These are phyloP conservation scores for Naganishia albida DNA, from an alignment of 1,284 basidiomycete genomes.

Conservation along the genomic window DNA sequence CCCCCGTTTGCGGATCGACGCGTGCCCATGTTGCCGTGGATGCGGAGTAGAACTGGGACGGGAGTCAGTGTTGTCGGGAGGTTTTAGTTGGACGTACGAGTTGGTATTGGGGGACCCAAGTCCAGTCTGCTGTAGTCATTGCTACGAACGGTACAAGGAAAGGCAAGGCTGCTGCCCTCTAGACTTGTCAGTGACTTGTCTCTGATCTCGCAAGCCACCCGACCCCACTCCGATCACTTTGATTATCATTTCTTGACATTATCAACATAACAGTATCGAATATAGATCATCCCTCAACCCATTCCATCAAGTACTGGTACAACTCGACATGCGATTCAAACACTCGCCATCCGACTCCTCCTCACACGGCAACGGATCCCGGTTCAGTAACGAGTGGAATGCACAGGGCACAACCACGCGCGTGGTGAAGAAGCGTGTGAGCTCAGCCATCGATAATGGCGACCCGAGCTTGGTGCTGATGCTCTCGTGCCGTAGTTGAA, in stretches of 20 bases:
- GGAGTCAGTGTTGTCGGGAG: neutral
- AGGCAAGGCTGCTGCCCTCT: too few relatives aligned
- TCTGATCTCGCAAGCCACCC: neutral
- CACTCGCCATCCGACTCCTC: neutral
- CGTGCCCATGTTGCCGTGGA: constrained; percentile 7
- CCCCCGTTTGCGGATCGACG: constrained; percentile 4
- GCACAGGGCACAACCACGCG: constrained; percentile 1
- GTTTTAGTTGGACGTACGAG: neutral
- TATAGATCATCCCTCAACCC: neutral
- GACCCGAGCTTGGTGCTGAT: neutral
- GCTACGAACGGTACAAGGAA: too few relatives aligned
- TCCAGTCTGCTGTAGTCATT: constrained; percentile 21
- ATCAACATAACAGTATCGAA: constrained; percentile 1
- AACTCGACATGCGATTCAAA: neutral
- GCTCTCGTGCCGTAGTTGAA: constrained; percentile 53
- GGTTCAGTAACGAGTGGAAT: too few relatives aligned
- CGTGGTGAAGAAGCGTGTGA: constrained; percentile 22
- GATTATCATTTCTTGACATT: neutral
- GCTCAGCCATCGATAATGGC: too few relatives aligned
- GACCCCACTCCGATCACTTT: neutral
- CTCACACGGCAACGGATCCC: neutral
- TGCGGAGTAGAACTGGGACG: constrained; percentile 5
- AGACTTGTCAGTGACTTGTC: too few relatives aligned
- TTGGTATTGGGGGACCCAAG: constrained; percentile 7
- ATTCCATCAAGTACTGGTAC: too few relatives aligned